Conservation (phyloP, 2,329 filamentous ascomycete genomes). For the Verticillium nubilum region DNA sequence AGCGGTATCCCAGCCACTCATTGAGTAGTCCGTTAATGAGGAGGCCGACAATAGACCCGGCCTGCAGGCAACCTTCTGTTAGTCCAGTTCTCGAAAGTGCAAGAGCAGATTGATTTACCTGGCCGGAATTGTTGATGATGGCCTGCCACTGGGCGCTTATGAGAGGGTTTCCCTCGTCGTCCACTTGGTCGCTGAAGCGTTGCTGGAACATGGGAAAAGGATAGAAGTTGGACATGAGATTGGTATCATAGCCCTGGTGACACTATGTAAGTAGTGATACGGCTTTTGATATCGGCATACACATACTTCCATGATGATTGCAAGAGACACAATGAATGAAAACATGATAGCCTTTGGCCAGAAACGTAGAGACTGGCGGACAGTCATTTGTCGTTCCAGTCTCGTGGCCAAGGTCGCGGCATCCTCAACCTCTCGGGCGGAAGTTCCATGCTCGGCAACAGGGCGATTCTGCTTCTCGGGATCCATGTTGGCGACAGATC, state of each 20-base stretch:
- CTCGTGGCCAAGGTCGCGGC: background rate
- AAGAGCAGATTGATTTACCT: conserved; percentile 15
- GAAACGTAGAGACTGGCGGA: conserved; percentile 8
- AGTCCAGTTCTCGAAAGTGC: no score
- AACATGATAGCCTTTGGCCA: conserved; percentile 20
- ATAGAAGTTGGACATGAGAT: conserved; percentile 17
- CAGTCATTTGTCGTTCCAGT: conserved; percentile 8
- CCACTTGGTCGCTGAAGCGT: conserved; percentile 19
- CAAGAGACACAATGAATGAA: conserved; percentile 17
- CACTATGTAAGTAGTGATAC: background rate
- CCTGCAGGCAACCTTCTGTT: background rate
- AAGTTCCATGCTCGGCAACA: no score
- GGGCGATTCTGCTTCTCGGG: no score
- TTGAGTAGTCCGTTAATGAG: conserved; percentile 35
- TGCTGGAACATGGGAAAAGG: conserved; percentile 22
- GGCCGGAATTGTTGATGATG: conserved; percentile 32
- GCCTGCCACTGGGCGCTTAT: conserved; percentile 32
- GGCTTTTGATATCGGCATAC: background rate
- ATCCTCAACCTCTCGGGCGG: background rate
- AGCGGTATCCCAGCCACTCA: conserved; percentile 32
- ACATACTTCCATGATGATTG: conserved; percentile 22
- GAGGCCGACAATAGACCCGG: conserved; percentile 39
- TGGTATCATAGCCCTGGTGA: conserved; percentile 6
- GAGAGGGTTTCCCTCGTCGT: conserved; percentile 22
- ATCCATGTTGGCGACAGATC: no score